Percentiles rank a stretch among this genome's conserved stretches.
Evolutionary conservation across 208 protist species (phyloP).

Genomic region (Trypanosoma lewisi): DNA sequence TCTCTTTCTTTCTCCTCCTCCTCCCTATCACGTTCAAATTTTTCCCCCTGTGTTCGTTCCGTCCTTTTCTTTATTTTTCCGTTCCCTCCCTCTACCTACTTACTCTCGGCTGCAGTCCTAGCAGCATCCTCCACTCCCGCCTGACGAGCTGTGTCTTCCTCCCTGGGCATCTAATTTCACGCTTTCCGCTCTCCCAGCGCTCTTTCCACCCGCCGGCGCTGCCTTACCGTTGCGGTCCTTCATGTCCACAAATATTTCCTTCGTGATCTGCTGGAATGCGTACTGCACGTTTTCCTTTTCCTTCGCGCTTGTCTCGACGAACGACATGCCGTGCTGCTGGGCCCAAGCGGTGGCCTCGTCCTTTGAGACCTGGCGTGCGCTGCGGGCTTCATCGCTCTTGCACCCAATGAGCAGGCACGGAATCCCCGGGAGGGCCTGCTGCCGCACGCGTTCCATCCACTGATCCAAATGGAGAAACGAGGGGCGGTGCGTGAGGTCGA

Average conservation of each 20-base stretch:
- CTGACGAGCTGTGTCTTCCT: slow-evolving; percentile 22
- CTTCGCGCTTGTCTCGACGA: slow-evolving; percentile 91
- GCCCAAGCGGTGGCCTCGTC: slow-evolving; percentile 88
- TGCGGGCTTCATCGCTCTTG: slow-evolving; percentile 94
- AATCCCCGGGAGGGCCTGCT: slow-evolving; percentile 91
- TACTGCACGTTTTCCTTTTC: slow-evolving; percentile 90
- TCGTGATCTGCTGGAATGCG: slow-evolving; percentile 91
- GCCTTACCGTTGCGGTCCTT: slow-evolving; percentile 77
- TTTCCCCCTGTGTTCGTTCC: not conserved
- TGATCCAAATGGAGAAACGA: slow-evolving; percentile 96
- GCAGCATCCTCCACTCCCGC: slow-evolving; percentile 36
- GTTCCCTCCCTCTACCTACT: not conserved
- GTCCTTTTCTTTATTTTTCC: slow-evolving; percentile 2
- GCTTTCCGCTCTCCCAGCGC: slow-evolving; percentile 43
- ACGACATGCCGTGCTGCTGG: slow-evolving; percentile 82
- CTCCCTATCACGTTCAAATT: not conserved
- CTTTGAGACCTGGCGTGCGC: slow-evolving; percentile 69
- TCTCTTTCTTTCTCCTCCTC: not conserved
- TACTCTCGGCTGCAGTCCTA: slow-evolving; percentile 13
- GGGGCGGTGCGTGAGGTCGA: slow-evolving; percentile 96
- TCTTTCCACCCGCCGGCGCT: slow-evolving; percentile 33
- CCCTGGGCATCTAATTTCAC: slow-evolving; percentile 47
- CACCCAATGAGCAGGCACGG: slow-evolving; percentile 95
- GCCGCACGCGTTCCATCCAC: slow-evolving; percentile 97
- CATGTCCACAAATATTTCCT: slow-evolving; percentile 88